Conservation (phyloP, 441 rosid species). For the Aquilaria agallochum region DNA sequence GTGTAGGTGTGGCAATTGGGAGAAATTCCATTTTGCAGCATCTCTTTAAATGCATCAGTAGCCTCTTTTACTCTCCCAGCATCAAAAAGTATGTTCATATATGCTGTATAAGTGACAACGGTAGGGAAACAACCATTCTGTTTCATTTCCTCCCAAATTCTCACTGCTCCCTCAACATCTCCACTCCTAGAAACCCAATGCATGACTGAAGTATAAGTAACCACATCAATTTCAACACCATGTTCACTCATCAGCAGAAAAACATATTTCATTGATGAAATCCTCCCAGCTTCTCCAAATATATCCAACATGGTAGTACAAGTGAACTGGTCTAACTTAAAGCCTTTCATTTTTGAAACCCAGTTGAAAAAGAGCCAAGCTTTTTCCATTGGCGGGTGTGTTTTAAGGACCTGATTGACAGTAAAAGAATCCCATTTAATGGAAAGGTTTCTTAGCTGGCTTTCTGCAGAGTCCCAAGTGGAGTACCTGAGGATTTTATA, state of each 20-base stretch:
- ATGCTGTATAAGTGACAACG: slow-evolving; percentile 13
- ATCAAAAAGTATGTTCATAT: too few species aligned
- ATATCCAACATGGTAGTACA: slow-evolving; percentile 90
- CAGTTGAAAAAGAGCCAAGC: slow-evolving; percentile 89
- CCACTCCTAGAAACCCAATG: slow-evolving; percentile 73
- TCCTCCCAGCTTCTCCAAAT: slow-evolving; percentile 85
- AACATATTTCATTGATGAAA: slow-evolving; percentile 58
- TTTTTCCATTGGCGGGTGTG: slow-evolving; percentile 93
- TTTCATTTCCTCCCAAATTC: slow-evolving; percentile 7
- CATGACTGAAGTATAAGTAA: slow-evolving; percentile 71
- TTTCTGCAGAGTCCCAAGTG: slow-evolving; percentile 69
- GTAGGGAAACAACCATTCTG: slow-evolving; percentile 45
- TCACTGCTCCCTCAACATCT: slow-evolving; percentile 57
- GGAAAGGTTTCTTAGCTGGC: slow-evolving; percentile 35
- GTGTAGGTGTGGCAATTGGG: too few species aligned
- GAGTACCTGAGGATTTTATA: slow-evolving; percentile 64
- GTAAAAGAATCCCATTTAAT: slow-evolving; percentile 80
- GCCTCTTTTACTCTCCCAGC: too few species aligned
- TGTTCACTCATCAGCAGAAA: slow-evolving; percentile 60
- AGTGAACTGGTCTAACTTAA: slow-evolving; percentile 86
- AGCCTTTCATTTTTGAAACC: slow-evolving; percentile 48
- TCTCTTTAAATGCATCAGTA: too few species aligned
- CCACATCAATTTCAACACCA: slow-evolving; percentile 56
- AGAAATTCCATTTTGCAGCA: too few species aligned
- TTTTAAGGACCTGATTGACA: slow-evolving; percentile 69